Conservation (phyloP, 1,139 yeast species). For the Geotrichum australiense region DNA sequence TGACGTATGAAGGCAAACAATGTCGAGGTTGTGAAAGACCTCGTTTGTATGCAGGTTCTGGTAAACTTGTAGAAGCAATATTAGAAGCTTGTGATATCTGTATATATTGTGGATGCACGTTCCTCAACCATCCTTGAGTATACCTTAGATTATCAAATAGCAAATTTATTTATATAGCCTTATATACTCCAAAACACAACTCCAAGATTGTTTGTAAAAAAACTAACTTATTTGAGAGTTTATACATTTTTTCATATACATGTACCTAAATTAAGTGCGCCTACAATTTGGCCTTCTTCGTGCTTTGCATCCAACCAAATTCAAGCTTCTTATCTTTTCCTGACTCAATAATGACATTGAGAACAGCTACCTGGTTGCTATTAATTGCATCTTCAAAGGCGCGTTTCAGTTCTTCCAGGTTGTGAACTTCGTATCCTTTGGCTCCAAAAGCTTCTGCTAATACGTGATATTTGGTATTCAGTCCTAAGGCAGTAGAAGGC, state of each 20-base stretch:
- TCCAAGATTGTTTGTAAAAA: too few relatives aligned
- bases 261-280: too few relatives aligned
- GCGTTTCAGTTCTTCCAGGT: conserved; percentile 36
- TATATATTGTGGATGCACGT: conserved; percentile 17
- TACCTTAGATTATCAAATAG: too few relatives aligned
- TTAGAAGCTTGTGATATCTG: conserved; percentile 15
- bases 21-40: conserved; percentile 17
- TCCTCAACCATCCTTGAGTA: too few relatives aligned
- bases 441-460: conserved; percentile 52
- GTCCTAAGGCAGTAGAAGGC: conserved; percentile 53
- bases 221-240: too few relatives aligned
- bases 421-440: conserved; percentile 42
- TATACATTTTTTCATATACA: too few relatives aligned
- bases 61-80: conserved; percentile 3
- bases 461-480: conserved; percentile 48
- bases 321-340: conserved; percentile 47
- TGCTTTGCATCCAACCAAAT: conserved; percentile 58
- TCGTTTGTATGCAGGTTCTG: conserved; percentile 1
- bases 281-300: conserved; percentile 26
- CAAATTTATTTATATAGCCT: too few relatives aligned
- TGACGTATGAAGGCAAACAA: conserved; percentile 11
- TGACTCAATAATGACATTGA: conserved; percentile 53
- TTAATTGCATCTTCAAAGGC: conserved; percentile 40
- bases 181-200: too few relatives aligned
- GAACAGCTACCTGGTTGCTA: conserved; percentile 38